A percentile compares a stretch with the other conserved stretches of the same genome.
These are phyloP conservation scores for Polygonum aviculare DNA, from an alignment of 148 eudicot genomes.

Conservation along the genomic window DNA sequence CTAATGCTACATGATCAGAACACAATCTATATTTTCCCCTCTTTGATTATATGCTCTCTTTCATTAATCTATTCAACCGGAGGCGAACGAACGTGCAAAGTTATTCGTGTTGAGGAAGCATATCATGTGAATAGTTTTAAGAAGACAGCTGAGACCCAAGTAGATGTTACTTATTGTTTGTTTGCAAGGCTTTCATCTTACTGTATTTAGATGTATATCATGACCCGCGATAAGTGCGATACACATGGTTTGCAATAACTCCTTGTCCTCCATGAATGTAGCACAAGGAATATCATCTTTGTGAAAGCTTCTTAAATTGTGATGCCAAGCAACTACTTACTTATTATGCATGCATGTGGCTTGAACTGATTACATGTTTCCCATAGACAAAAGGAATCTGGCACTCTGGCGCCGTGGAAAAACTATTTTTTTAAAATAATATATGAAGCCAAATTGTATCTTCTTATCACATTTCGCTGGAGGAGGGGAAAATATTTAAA, in stretches of 20 bases:
- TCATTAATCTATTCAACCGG: no score
- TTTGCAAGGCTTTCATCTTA: neutral
- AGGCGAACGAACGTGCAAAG: neutral
- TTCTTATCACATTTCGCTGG: neutral
- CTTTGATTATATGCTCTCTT: neutral
- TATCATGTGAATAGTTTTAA: neutral
- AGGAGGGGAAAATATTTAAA: no score
- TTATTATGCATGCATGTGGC: neutral
- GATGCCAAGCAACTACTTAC: neutral
- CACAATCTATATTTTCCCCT: neutral
- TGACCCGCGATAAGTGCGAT: neutral
- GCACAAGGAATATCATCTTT: neutral
- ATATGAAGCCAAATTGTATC: neutral
- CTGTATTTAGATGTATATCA: neutral
- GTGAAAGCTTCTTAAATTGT: neutral
- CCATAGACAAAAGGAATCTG: neutral
- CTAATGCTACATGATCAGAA: neutral
- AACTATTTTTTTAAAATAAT: neutral
- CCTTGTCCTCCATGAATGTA: neutral
- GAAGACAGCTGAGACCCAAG: no score
- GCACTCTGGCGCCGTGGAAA: neutral
- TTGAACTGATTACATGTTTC: neutral
- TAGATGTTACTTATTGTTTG: no score
- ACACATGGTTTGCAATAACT: neutral
- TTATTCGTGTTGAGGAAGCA: neutral